Base-by-base conservation (phyloP, 768 basidiomycete genomes). In the Dentipellis fragilis region DNA sequence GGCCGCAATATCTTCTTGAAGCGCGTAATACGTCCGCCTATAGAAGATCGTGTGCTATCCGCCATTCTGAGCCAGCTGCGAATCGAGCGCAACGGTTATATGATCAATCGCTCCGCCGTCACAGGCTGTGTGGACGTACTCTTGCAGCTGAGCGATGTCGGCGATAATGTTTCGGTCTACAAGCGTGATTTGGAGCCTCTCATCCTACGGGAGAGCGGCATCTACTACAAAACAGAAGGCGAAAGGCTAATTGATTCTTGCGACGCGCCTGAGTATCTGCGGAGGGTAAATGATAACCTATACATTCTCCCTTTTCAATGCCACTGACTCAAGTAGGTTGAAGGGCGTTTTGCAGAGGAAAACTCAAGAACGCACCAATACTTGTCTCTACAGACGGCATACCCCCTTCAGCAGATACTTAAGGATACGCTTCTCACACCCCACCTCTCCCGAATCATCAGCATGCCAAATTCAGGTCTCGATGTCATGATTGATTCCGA, bases 71-170 rank as follows among this genome's bases (percentile, higher is more conserved):
- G 79, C 34, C 89, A 94, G 70, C 84, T 99, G 54, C 88, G 83
- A 58, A 82, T 91, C 53, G 96, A 99, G 64, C 86, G 96, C 14
- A 87, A 94, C 59, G 93, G 93, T 22, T 89, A 87, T 65, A 80
- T 80, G 48, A 92, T 98, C 64, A 91, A 90, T 64, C 86, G 89
- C n/a, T 91, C 92, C 1, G 84, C 89, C 2, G 83, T 97, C 52
- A 88, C 90, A 64, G 88, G 87, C 61, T 92, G 88, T 59, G 84
- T 94, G 19, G 89, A 93, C 42, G 84, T 97, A 47, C 79, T 96
- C 48, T 71, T 88, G 39, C 78, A 84, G 55, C 77, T 98, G 29
- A 71, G 76, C 10, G 75, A 77, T 35, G 75, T 75, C 16, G 69
- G 70, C 19, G 73, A 72, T 17, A 76, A 72, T 38, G 69, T 67